phyloP scores from a whole-genome alignment of 257 asterid genomes.

The Solanum ossicruentum region DNA sequence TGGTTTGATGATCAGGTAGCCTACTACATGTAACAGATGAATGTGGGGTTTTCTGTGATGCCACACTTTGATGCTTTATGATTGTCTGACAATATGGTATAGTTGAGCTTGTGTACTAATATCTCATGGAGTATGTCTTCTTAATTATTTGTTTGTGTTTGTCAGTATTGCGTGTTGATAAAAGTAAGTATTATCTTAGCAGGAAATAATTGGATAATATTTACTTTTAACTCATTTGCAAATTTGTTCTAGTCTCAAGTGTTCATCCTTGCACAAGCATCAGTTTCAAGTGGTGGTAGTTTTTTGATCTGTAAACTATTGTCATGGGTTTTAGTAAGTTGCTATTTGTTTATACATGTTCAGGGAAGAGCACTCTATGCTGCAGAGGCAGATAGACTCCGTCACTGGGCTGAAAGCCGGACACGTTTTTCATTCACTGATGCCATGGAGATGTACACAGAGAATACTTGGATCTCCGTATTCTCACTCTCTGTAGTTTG shows the following conservation, averaged over 20 bases:
- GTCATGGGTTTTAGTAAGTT: not conserved
- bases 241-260: not conserved
- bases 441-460: constrained; percentile 97
- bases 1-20: constrained; percentile 96
- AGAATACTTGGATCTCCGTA: constrained; percentile 89
- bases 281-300: not conserved
- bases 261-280: not conserved
- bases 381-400: constrained; percentile 94
- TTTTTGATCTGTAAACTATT: not conserved
- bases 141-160: not conserved
- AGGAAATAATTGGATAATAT: not conserved
- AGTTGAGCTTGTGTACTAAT: not conserved
- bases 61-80: not conserved
- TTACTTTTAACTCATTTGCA: not conserved
- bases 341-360: not conserved
- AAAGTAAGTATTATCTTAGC: not conserved
- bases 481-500: constrained; percentile 92
- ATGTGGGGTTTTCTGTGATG: not conserved
- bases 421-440: constrained; percentile 86
- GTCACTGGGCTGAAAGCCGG: constrained; percentile 97
- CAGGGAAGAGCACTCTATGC: constrained; percentile 93
- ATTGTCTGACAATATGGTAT: not conserved
- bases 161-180: not conserved
- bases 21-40: not conserved
- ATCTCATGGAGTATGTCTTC: not conserved